Base-by-base conservation (phyloP, 202 grass and related monocot species). In the Panicum virgatum region DNA sequence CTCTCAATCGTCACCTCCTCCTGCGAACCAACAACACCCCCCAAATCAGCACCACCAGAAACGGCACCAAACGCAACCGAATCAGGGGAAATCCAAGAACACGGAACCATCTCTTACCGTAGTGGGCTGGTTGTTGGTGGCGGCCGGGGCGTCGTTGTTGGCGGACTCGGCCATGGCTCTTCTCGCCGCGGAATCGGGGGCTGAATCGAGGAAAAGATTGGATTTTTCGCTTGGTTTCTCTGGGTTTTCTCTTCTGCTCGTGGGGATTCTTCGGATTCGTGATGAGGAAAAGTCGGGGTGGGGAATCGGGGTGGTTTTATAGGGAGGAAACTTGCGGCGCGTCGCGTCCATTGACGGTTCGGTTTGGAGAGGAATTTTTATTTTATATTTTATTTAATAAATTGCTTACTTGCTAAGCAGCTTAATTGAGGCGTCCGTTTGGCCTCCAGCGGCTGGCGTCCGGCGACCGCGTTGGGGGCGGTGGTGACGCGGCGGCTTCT, bases 1-100 rank as follows among this genome's bases (percentile, higher is more conserved):
- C 51, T 68, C 83, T 91, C 90, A 63, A 83, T 82, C 68, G 69
- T 39, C 80, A 89, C 89, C 67, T 89, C 87, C 72, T 84, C 70
- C 71, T 82, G 10, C 7, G 1, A 5, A 38, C 25, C n/a, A 22
- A 11, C 2, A 38, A n/a, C 32, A 34, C 32, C 11, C 5, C 2
- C 9, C 62, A 19, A 40, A 88, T 79, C 86, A 88, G 29, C 40
- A 62, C 44, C 8, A 2, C 1, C 3, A 6, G 40, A 44, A 68
- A 0, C 0, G 1, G 15, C 20, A 5, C 14, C 32, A 25, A 16
- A 60, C 14, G 7, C 1, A 14, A 25, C 0, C n/a, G 4, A 48
- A 70, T 48, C 45, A 2, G 25, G 22, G n/a, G 29, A 11, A 29
- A 30, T 56, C 43, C 45, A 45, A 61, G 23, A 62, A 27, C 23